Conservation (phyloP, 192 early-diverging fungal species). For the Entomortierella chlamydospora region DNA sequence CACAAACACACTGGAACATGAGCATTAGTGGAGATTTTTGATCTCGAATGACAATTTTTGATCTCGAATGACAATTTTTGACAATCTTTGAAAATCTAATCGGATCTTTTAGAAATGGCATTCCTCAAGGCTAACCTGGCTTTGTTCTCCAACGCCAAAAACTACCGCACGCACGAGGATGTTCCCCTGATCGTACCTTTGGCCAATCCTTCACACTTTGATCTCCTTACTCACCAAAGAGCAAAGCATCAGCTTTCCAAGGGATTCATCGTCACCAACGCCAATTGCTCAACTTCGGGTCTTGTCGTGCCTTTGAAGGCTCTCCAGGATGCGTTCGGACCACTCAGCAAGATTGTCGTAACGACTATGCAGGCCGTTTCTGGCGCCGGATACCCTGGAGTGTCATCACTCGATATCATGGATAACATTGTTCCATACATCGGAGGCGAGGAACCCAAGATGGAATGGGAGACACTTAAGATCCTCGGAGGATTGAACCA, state of each 20-base stretch:
- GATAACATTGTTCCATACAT: conserved; percentile 97
- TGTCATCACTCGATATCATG: conserved; percentile 93
- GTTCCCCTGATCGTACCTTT: conserved; percentile 96
- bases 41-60: neutral
- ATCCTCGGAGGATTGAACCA: conserved; percentile 81
- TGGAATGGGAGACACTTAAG: conserved; percentile 94
- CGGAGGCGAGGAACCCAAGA: conserved; percentile 96
- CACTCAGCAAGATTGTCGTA: conserved; percentile 83
- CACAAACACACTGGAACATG: neutral
- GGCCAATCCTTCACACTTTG: conserved; percentile 92
- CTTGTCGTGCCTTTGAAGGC: conserved; percentile 91
- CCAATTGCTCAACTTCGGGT: conserved; percentile 99
- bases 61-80: neutral
- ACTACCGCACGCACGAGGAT: conserved; percentile 89
- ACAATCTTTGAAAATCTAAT: neutral
- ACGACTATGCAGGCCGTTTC: conserved; percentile 96
- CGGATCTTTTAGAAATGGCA: conserved; percentile 71
- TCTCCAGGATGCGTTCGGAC: conserved; percentile 92
- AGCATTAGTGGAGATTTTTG: neutral
- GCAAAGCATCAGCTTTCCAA: conserved; percentile 64
- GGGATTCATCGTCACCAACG: conserved; percentile 96
- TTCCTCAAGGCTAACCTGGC: conserved; percentile 90
- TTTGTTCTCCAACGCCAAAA: conserved; percentile 97
- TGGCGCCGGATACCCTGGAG: conserved; percentile 98
- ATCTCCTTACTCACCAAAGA: conserved; percentile 82